Evolutionary conservation across 108 stramenopile species (phyloP).

Genomic region (Nitzschia palea): DNA sequence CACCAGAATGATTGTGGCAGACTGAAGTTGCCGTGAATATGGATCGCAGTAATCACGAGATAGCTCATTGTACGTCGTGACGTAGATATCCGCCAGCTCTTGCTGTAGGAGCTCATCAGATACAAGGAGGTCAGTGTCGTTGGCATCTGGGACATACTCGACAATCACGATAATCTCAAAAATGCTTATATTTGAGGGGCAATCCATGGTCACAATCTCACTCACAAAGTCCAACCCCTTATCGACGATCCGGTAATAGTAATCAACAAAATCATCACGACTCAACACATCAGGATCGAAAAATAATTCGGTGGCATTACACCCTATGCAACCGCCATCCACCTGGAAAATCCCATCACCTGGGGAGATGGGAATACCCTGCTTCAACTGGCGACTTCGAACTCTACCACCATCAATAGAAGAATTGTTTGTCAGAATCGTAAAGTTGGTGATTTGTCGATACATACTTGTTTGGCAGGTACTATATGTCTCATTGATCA

Average conservation of each 20-base stretch:
- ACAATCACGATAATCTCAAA: background rate
- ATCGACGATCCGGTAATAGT: background rate
- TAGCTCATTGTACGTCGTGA: conserved; percentile 15
- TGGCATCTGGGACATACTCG: background rate
- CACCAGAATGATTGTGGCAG: background rate
- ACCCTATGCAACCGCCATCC: background rate
- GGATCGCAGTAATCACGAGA: conserved; percentile 17
- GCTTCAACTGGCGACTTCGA: no score
- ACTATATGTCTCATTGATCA: background rate
- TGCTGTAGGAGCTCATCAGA: background rate
- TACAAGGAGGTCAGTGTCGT: background rate
- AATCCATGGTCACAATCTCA: background rate
- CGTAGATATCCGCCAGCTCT: conserved; percentile 6
- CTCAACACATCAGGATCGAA: conserved; percentile 8
- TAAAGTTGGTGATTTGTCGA: background rate
- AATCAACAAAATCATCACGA: background rate
- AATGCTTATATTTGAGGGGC: background rate
- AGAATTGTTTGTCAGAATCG: no score
- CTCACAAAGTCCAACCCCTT: background rate
- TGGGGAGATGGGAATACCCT: no score
- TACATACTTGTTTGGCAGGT: background rate
- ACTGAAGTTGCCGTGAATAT: background rate
- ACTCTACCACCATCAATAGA: no score
- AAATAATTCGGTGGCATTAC: background rate
- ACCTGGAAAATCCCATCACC: background rate